Base-by-base conservation (phyloP, 352 stramenopile species). In the Pythium oligandrum region DNA sequence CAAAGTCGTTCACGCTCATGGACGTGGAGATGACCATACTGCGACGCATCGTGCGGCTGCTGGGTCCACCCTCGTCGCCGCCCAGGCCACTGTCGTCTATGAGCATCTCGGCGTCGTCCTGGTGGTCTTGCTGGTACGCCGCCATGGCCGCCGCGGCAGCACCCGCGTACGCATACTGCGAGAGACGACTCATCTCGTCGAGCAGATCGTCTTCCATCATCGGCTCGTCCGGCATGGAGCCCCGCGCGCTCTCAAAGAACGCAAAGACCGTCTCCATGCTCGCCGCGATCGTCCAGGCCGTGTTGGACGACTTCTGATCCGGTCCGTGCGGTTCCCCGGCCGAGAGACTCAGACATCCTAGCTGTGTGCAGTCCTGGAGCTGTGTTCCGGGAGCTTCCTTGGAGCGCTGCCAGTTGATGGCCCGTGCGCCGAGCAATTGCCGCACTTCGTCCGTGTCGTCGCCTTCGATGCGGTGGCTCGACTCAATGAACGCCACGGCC, bases 1-100 rank as follows among this genome's bases (percentile, higher is more conserved):
- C 83, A 61, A 95, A 95, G 70, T 95, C 85, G 50, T 85, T 91
- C 32, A 93, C 84, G 54, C 70, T 85, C 76, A 93, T 88, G 30
- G 70, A 78, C 49, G 70, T 86, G 5, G 83, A 91, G 52, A 93
- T 90, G 44, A 93, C 78, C 78, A 90, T 93, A 57, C 76, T 87
- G 10, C 78, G 70, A 32, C 77, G 65, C 35, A 73, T 83, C 17
- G 44, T 78, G 39, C 72, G 71, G 31, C 64, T 55, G 48, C 64
- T 78, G 43, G 65, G 32, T n/a, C 6, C 31, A 6, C 10, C 37
- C 32, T 39, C 49, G 49, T 59, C 12, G 39, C 37, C 48, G 30
- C 53, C 51, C 5, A 49, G 35, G 6, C 56, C 51, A 4, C 79
- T 68, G 10, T 82, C 65, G n/a, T 74, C 64, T 9, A 61, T 64